Evolutionary conservation across 495 filamentous ascomycete genomes (phyloP).

Genomic region (Podospora comata): DNA sequence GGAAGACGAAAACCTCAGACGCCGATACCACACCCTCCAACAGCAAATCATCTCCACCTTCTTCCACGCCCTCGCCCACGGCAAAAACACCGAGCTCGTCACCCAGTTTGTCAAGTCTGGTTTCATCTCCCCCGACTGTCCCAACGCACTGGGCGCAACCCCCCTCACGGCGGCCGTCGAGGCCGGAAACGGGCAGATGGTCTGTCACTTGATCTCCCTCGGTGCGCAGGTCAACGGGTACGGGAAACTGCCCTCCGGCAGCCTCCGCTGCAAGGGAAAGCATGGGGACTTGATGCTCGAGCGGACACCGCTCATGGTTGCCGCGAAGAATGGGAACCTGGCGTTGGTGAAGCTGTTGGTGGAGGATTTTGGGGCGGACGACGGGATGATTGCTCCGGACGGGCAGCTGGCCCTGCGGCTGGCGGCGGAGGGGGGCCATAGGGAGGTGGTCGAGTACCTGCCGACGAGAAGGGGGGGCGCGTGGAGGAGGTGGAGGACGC

Average conservation of each 20-base stretch:
- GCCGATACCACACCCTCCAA: constrained; percentile 10
- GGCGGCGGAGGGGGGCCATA: constrained; percentile 28
- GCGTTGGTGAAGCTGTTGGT: constrained; percentile 28
- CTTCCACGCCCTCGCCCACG: constrained; percentile 20
- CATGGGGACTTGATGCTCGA: not conserved
- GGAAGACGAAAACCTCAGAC: not conserved
- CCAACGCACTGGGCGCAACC: constrained; percentile 26
- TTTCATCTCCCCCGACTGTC: constrained; percentile 31
- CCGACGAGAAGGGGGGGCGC: constrained; percentile 33
- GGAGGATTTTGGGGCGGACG: constrained; percentile 29
- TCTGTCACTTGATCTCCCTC: constrained; percentile 30
- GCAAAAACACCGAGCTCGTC: constrained; percentile 23
- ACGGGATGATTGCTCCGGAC: constrained; percentile 31
- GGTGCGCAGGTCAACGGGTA: constrained; percentile 32
- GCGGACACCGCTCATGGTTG: constrained; percentile 37
- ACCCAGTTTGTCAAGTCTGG: constrained; percentile 22
- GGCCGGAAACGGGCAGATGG: constrained; percentile 30
- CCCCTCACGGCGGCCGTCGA: constrained; percentile 37
- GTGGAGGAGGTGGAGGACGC: constrained; percentile 28
- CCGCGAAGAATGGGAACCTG: constrained; percentile 27
- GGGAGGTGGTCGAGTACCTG: constrained; percentile 33
- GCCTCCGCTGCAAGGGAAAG: not conserved
- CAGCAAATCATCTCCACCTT: constrained; percentile 23
- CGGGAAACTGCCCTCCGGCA: not conserved
- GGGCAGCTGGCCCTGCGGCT: constrained; percentile 33